These are phyloP conservation scores for Fusarium acutatum DNA, from an alignment of 2,329 filamentous ascomycete genomes.

Conservation along the genomic window DNA sequence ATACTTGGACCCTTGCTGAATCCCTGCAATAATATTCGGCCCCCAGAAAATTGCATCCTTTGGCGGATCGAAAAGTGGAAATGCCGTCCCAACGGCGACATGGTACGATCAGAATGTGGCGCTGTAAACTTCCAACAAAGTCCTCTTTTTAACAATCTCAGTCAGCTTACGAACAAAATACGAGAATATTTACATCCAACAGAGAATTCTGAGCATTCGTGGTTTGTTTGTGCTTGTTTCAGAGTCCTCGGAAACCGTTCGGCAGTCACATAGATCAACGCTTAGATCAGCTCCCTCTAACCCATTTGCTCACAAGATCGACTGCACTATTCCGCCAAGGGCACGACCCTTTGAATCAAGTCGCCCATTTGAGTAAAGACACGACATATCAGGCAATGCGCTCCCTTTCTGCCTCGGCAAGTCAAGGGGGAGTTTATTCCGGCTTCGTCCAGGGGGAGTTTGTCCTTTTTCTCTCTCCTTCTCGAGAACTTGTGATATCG, in stretches of 20 bases:
- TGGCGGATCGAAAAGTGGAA: conserved; percentile 31
- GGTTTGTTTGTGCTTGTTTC: conserved; percentile 1
- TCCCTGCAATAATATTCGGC: neutral
- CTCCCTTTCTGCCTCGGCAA: conserved; percentile 17
- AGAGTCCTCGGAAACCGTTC: conserved; percentile 2
- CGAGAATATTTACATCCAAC: neutral
- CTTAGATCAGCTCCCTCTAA: conserved; percentile 21
- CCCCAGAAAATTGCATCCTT: conserved; percentile 22
- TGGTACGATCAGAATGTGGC: conserved; percentile 13
- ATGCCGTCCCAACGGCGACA: conserved; percentile 1
- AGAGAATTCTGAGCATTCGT: neutral
- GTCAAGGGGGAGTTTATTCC: neutral
- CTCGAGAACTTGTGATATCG: neutral
- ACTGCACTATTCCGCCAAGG: conserved; percentile 27
- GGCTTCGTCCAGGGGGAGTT: neutral
- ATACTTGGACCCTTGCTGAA: conserved; percentile 5
- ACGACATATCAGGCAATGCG: conserved; percentile 13
- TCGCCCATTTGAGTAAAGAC: conserved; percentile 16
- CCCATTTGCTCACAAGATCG: conserved; percentile 24
- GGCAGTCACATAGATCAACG: conserved; percentile 16
- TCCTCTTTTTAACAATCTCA: neutral
- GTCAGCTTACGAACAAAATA: neutral
- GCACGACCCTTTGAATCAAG: conserved; percentile 23
- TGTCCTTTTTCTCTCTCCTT: neutral
- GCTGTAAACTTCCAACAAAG: conserved; percentile 15